Conservation (phyloP, 805 yeast genomes). For the Ogataea glucozyma region DNA sequence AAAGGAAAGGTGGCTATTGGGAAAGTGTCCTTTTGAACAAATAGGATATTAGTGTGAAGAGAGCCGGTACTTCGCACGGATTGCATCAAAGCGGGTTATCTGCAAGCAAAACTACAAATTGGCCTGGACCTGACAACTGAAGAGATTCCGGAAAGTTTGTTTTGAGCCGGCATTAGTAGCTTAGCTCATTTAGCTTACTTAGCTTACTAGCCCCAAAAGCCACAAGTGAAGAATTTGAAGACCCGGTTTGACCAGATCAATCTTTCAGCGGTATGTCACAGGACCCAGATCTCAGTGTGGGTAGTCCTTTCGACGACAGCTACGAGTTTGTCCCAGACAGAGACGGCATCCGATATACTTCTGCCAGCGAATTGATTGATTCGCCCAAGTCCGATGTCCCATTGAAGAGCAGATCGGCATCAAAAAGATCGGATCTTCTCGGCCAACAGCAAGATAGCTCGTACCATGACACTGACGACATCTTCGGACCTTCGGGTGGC, state of each 20-base stretch:
- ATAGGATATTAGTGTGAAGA: background rate
- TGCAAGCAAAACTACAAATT: background rate
- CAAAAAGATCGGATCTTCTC: constrained; percentile 8
- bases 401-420: constrained; percentile 13
- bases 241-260: too few relatives aligned
- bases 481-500: constrained; percentile 1
- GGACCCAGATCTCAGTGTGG: constrained; percentile 15
- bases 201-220: constrained; percentile 1
- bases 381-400: constrained; percentile 17
- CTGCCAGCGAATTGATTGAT: constrained; percentile 12
- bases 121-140: background rate
- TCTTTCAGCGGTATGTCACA: constrained; percentile 15
- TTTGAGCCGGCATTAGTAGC: constrained; percentile 1
- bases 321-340: constrained; percentile 16
- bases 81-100: constrained; percentile 2
- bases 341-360: constrained; percentile 11
- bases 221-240: background rate
- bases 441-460: constrained; percentile 5
- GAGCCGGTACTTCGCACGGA: background rate
- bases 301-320: constrained; percentile 23
- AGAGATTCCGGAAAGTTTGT: background rate
- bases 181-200: too few relatives aligned
- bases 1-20: constrained; percentile 3
- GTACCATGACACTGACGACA: constrained; percentile 3
- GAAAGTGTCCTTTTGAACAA: background rate